Base-by-base conservation (phyloP, 1,284 basidiomycete genomes). In the Pyrrhoderma lamaoense region DNA sequence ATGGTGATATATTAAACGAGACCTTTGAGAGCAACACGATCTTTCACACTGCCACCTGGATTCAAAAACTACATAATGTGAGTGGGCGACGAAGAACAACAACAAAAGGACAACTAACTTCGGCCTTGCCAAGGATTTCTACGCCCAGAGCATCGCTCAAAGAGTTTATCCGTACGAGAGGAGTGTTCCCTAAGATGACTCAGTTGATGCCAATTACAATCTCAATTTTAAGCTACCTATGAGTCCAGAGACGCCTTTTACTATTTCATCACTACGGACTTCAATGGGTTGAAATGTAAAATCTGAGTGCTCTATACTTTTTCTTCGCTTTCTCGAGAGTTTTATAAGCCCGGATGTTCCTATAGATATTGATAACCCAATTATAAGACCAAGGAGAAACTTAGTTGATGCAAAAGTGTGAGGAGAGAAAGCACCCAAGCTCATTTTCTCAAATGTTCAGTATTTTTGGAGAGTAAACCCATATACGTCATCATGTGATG, bases 11-110 rank as follows among this genome's bases (percentile, higher is more conserved):
- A 36, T 46, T 31, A 51, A 42, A 2, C 48, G 48, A 54, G 61
- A 94, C 92, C 93, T 64, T 83, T 79, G 49, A 98, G 67, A 0
- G 94, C 95, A 9, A 99, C 94, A 19, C 96, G 80, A 66, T 99
- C 96, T 67, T 99, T 99, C 42, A 98, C 89, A 51, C 93, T 97
- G 19, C 96, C 96, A 14, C 93, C 96, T 0, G 96, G 95, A 67
- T 99, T 99, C 49, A 99, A 68, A 64, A 88, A 98, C 85, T 94
- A 51, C 14, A 21, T 14, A 18, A 19, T 18, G 45, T 44, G 27
- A 22, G 37, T 53, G 2, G 56, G 37, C 23, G 1, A 7, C 14
- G 22, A n/a, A 25, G 8, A 21, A 37, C 31, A 51, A 42, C 22
- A 48, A 8, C n/a, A 19, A 9, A 25, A 55, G 70, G 43, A 56